These are phyloP conservation scores for Botrytis fabae DNA, from an alignment of 2,329 filamentous ascomycete genomes.

Conservation along the genomic window DNA sequence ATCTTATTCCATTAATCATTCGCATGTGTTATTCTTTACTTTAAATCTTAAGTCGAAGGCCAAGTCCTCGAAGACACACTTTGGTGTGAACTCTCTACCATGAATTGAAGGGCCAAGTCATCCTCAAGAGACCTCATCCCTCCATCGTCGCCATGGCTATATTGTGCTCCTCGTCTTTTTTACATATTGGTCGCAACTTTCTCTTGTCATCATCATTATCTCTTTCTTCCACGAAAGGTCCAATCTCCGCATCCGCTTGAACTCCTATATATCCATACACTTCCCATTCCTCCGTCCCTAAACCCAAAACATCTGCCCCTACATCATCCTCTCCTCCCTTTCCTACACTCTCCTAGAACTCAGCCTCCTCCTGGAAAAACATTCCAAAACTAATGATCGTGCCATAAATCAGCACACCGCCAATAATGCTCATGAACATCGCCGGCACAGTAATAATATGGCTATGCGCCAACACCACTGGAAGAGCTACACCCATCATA, in stretches of 20 bases:
- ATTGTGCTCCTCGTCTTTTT: background rate
- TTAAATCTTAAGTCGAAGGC: background rate
- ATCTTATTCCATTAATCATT: constrained; percentile 5
- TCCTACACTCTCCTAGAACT: constrained; percentile 9
- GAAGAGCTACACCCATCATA: constrained; percentile 94
- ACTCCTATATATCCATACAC: constrained; percentile 5
- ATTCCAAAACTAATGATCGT: constrained; percentile 98
- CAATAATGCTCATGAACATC: constrained; percentile 92
- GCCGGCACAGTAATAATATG: constrained; percentile 78
- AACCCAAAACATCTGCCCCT: background rate
- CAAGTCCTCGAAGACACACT: background rate
- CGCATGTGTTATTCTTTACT: constrained; percentile 2
- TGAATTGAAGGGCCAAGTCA: background rate
- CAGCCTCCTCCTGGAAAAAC: constrained; percentile 91
- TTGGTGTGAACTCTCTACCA: background rate
- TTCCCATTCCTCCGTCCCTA: background rate
- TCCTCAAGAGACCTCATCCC: too few relatives aligned
- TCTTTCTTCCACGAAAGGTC: background rate
- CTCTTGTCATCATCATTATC: constrained; percentile 4
- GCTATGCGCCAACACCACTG: constrained; percentile 83
- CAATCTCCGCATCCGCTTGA: background rate
- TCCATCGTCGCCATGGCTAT: background rate
- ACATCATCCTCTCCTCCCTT: background rate
- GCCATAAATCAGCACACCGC: constrained; percentile 91
- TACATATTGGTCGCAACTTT: background rate